A percentile compares a stretch with the other conserved stretches of the same genome.
Conservation (phyloP, 2,329 filamentous ascomycete species). For the Cladophialophora chaetospira region DNA sequence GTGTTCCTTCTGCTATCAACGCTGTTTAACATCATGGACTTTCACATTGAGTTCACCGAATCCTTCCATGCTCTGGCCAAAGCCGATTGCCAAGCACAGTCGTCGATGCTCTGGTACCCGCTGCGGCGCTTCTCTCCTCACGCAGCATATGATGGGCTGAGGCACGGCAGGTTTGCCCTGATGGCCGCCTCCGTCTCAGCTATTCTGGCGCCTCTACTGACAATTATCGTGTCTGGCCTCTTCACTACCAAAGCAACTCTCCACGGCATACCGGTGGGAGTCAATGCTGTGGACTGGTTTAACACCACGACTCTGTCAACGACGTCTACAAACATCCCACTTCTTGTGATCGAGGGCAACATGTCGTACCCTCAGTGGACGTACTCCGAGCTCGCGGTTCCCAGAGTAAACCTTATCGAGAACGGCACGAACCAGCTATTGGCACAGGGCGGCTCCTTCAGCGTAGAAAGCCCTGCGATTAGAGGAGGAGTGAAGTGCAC, state of each 20-base stretch:
- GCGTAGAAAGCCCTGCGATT: constrained; percentile 20
- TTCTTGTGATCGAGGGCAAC: constrained; percentile 25
- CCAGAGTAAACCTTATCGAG: constrained; percentile 3
- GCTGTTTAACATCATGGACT: constrained; percentile 30
- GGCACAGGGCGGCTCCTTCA: constrained; percentile 7
- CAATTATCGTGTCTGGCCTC: constrained; percentile 35
- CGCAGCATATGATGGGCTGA: constrained; percentile 21
- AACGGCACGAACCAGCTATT: background rate
- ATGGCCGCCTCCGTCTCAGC: constrained; percentile 30
- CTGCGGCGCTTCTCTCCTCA: constrained; percentile 19
- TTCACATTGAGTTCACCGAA: constrained; percentile 22
- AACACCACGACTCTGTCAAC: constrained; percentile 13
- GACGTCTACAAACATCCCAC: constrained; percentile 11
- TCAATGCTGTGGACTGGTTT: constrained; percentile 34
- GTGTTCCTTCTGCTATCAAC: constrained; percentile 27
- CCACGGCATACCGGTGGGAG: constrained; percentile 11
- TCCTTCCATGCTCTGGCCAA: constrained; percentile 24
- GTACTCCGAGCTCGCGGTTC: constrained; percentile 22
- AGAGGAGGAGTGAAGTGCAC: constrained; percentile 20
- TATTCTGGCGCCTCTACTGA: constrained; percentile 32
- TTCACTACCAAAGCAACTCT: constrained; percentile 29
- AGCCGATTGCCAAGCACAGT: constrained; percentile 17
- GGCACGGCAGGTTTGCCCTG: constrained; percentile 24
- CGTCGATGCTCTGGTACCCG: constrained; percentile 28
- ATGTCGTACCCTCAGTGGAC: constrained; percentile 30